These are phyloP conservation scores for Scytalidium lignicola DNA, from an alignment of 2,329 filamentous ascomycete species.

Conservation along the genomic window DNA sequence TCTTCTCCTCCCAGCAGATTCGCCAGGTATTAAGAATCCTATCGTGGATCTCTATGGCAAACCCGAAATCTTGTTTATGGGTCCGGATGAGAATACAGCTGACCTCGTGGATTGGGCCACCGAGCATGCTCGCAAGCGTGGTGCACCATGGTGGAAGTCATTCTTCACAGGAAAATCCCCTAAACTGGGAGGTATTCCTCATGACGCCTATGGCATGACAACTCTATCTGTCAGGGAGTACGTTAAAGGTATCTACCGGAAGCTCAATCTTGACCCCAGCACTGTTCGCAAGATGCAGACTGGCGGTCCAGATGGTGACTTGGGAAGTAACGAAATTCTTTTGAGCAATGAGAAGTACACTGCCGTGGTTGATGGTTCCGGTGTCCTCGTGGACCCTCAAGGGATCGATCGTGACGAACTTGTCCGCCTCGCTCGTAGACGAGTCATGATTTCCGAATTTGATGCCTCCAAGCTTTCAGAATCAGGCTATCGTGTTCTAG, in stretches of 20 bases:
- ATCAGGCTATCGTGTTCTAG: constrained; percentile 84
- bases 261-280: constrained; percentile 81
- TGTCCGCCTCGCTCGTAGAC: constrained; percentile 74
- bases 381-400: constrained; percentile 88
- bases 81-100: constrained; percentile 97
- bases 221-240: constrained; percentile 95
- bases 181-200: constrained; percentile 91
- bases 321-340: constrained; percentile 96
- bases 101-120: constrained; percentile 99
- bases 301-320: constrained; percentile 90
- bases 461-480: constrained; percentile 80
- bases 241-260: constrained; percentile 93
- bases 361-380: constrained; percentile 91
- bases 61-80: constrained; percentile 97
- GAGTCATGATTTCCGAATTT: constrained; percentile 86
- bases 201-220: constrained; percentile 96
- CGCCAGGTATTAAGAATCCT: constrained; percentile 97
- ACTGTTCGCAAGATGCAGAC: constrained; percentile 93
- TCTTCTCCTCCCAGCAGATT: constrained; percentile 80
- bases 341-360: constrained; percentile 95
- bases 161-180: constrained; percentile 99
- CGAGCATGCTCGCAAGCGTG: constrained; percentile 79
- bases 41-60: constrained; percentile 94
- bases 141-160: constrained; percentile 98
- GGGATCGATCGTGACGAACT: constrained; percentile 84